A percentile compares a stretch with the other conserved stretches of the same genome.
phyloP scores from a whole-genome alignment of 129 eudicot genomes.

The Pseudognaphalium luteoalbum region DNA sequence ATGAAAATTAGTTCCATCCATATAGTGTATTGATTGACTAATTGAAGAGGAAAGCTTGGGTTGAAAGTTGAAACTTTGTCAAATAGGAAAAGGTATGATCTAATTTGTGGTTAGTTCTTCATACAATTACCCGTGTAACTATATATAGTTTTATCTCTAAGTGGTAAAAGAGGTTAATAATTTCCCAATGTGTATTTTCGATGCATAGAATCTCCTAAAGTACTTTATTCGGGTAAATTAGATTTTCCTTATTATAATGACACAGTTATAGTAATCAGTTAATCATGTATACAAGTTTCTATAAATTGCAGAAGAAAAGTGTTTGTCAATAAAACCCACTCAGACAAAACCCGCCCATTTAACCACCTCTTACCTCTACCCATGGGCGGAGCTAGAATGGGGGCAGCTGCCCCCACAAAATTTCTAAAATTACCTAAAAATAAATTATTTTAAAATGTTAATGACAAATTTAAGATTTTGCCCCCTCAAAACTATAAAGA shows the following conservation, averaged over 20 bases:
- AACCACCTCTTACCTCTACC: not conserved
- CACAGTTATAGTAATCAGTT: not conserved
- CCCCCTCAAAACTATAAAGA: too few species aligned
- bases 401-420: too few species aligned
- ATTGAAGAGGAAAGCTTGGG: not conserved
- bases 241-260: not conserved
- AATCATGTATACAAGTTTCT: not conserved
- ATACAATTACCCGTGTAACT: not conserved
- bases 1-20: too few species aligned
- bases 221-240: not conserved
- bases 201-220: not conserved
- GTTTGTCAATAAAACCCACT: not conserved
- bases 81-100: not conserved
- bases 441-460: too few species aligned
- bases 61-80: not conserved
- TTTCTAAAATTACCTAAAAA: too few species aligned
- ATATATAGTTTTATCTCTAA: not conserved
- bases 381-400: too few species aligned
- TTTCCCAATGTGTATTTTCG: not conserved
- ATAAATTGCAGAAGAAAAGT: not conserved
- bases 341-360: not conserved
- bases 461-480: too few species aligned
- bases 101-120: not conserved
- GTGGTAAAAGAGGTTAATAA: not conserved
- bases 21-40: not conserved